Evolutionary conservation across 352 stramenopile species (phyloP), one percentile per base, ranked within the genome.

Genomic region (Pythium oligandrum): DNA sequence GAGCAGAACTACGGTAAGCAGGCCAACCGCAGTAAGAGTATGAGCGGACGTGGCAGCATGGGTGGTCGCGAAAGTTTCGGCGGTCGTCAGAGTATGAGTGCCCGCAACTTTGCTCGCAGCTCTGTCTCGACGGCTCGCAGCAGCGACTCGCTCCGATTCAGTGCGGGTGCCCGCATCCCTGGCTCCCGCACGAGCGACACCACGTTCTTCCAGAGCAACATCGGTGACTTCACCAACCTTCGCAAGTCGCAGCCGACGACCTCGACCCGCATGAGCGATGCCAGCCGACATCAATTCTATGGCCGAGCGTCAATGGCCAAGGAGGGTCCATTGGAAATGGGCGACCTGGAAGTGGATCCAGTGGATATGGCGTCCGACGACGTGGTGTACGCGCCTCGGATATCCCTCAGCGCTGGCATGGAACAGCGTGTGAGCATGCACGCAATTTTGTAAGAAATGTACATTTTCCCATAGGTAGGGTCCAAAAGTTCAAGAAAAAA

Each of bases 1-100:
- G 46, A 66, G 49, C 59, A 66, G 44, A 66, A 66, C 59, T 66
- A 66, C 38, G 59, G 53, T 2, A 54, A 53, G n/a, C 53, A 49
- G 9, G 53, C 54, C 48, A 46, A 61, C 38, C 59, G 53, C 17
- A 26, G 17, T 26, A 26, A 26, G 17, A 26, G 17, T 26, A 26
- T 26, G 17, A 26, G 17, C 17, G 17, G 17, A 26, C 17, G 17
- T 26, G 17, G 17, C 17, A 26, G 17, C 17, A 26, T 26, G 17
- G 17, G 17, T 26, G 17, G 17, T 26, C 17, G 17, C 17, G 17
- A 26, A 26, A 26, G 17, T 26, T 26, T 26, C 17, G 17, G 17
- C 17, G 17, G 17, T 12, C 59, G 59, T 11, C 55, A 44, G 35
- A 59, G 48, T 12, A 35, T 61, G 3, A 44, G 34, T 37, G 38